Percentiles rank a stretch among this genome's conserved stretches.
Evolutionary conservation across 73 alveolate species (phyloP).

Genomic region (Diophrys sp.): DNA sequence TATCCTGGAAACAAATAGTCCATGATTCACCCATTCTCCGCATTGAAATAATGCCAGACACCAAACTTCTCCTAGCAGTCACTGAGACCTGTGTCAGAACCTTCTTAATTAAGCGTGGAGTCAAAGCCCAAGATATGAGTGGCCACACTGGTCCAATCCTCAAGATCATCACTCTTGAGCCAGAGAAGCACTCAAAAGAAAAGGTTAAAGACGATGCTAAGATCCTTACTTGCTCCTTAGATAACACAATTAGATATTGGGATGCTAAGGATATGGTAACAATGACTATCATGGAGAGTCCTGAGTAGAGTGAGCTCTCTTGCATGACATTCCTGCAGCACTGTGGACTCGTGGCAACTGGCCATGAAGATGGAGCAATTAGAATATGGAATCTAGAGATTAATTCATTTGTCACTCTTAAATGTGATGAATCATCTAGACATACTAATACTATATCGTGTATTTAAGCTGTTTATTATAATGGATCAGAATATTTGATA

Average conservation of each 20-base stretch:
- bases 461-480: conserved; percentile 47
- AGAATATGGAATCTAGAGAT: conserved; percentile 80
- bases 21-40: conserved; percentile 45
- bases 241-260: conserved; percentile 85
- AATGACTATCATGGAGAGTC: conserved; percentile 59
- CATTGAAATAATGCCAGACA: conserved; percentile 57
- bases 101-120: conserved; percentile 68
- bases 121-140: conserved; percentile 64
- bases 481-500: conserved; percentile 66
- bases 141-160: conserved; percentile 85
- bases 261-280: conserved; percentile 79
- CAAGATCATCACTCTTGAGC: conserved; percentile 58
- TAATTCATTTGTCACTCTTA: conserved; percentile 56
- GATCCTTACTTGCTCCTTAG: conserved; percentile 70
- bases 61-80: conserved; percentile 51
- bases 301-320: conserved; percentile 71
- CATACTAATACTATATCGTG: conserved; percentile 76
- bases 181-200: conserved; percentile 56
- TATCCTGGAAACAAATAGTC: conserved; percentile 57
- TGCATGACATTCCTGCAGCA: conserved; percentile 73
- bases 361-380: conserved; percentile 84
- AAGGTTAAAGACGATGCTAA: conserved; percentile 51
- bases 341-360: conserved; percentile 82
- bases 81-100: conserved; percentile 65
- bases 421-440: conserved; percentile 58